These are phyloP conservation scores for Acarospora socialis DNA, from an alignment of 2,329 filamentous ascomycete species.

Conservation along the genomic window DNA sequence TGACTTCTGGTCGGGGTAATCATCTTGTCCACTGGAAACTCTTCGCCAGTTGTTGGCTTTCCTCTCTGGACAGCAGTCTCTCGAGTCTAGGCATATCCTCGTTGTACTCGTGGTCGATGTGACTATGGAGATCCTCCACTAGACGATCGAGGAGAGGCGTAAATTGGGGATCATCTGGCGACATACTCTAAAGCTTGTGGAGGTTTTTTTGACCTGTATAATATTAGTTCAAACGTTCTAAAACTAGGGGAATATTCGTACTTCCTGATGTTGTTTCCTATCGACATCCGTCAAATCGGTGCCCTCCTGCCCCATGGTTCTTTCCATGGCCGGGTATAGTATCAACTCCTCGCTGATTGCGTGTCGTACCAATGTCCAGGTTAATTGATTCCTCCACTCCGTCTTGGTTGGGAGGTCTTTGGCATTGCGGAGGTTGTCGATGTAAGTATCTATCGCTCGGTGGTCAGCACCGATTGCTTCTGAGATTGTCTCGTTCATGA, in stretches of 20 bases:
- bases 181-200: conserved; percentile 21
- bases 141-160: conserved; percentile 18
- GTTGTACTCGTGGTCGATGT: conserved; percentile 21
- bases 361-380: conserved; percentile 12
- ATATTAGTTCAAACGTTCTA: conserved; percentile 3
- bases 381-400: conserved; percentile 12
- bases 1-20: conserved; percentile 21
- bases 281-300: conserved; percentile 9
- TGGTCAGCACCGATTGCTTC: conserved; percentile 14
- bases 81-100: conserved; percentile 21
- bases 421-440: conserved; percentile 9
- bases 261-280: conserved; percentile 10
- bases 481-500: too few relatives aligned
- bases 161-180: conserved; percentile 15
- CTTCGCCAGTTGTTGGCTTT: conserved; percentile 18
- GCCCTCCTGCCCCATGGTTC: conserved; percentile 11
- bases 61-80: conserved; percentile 14
- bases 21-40: conserved; percentile 21
- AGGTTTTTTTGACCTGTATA: conserved; percentile 20
- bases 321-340: conserved; percentile 13
- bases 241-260: conserved; percentile 6
- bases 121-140: conserved; percentile 14
- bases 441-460: conserved; percentile 11
- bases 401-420: conserved; percentile 10
- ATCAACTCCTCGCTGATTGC: conserved; percentile 13